These are phyloP conservation scores for Fraxinus angustifolia DNA, from an alignment of 305 asterid species.

Conservation along the genomic window DNA sequence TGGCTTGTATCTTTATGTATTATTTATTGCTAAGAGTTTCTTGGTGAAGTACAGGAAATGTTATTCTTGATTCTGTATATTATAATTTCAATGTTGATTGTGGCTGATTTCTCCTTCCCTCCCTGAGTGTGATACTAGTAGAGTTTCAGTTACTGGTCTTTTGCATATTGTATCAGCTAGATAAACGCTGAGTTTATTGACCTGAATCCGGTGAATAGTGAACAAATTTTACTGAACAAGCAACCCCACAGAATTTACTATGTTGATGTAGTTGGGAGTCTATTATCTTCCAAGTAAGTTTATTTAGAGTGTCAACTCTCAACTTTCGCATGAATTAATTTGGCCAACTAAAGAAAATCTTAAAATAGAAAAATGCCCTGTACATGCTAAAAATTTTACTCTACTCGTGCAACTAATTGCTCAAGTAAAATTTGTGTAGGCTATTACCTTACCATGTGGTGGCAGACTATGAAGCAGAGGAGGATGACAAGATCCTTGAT, in stretches of 20 bases:
- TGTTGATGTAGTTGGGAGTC: not conserved
- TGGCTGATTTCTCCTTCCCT: not conserved
- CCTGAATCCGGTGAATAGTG: not conserved
- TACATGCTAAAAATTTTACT: constrained; percentile 1
- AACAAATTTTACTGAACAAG: not conserved
- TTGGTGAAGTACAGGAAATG: not conserved
- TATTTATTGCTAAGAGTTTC: not conserved
- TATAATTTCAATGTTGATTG: not conserved
- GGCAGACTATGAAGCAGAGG: constrained; percentile 99
- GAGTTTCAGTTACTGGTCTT: not conserved
- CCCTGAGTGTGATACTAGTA: not conserved
- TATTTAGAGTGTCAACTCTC: not conserved
- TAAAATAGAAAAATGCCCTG: not conserved
- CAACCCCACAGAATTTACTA: not conserved
- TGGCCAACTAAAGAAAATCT: constrained; percentile 5
- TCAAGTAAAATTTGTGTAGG: constrained; percentile 35
- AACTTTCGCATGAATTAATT: not conserved
- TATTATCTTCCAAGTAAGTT: not conserved
- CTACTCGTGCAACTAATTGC: not conserved
- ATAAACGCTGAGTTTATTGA: not conserved
- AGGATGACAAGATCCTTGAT: constrained; percentile 95
- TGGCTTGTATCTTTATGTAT: not conserved
- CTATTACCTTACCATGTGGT: constrained; percentile 94
- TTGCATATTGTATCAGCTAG: not conserved
- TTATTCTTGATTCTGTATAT: not conserved